These are phyloP conservation scores for Neurospora hispaniola DNA, from an alignment of 495 filamentous ascomycete genomes.

Conservation along the genomic window DNA sequence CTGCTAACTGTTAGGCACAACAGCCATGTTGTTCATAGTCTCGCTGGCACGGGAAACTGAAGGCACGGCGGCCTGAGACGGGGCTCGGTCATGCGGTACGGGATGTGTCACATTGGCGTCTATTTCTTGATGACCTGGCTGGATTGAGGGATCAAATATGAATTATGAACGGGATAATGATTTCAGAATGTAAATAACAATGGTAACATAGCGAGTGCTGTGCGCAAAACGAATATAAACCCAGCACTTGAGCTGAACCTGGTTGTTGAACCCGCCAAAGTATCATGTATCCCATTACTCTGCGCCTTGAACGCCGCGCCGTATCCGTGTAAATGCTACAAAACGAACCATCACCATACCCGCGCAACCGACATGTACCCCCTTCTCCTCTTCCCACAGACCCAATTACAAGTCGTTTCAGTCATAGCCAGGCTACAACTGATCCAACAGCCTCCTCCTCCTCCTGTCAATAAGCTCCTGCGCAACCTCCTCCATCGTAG, in stretches of 20 bases:
- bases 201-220: not conserved
- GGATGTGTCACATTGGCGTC: not conserved
- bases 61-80: not conserved
- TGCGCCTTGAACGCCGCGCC: conserved; percentile 10
- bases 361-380: not conserved
- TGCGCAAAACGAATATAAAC: not conserved
- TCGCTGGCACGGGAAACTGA: too few relatives aligned
- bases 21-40: not conserved
- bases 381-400: not conserved
- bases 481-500: conserved; percentile 79
- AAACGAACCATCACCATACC: not conserved
- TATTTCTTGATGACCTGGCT: not conserved
- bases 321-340: conserved; percentile 17
- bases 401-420: not conserved
- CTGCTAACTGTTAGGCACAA: conserved; percentile 29
- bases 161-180: not conserved
- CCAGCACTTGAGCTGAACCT: not conserved
- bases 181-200: not conserved
- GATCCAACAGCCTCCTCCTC: conserved; percentile 66
- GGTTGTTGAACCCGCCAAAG: not conserved
- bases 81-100: not conserved
- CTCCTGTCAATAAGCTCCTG: conserved; percentile 85
- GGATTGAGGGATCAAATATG: not conserved
- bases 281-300: not conserved
- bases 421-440: conserved; percentile 16